These are phyloP conservation scores for Amesomyces nigricolor DNA, from an alignment of 2,329 filamentous ascomycete genomes.

Conservation along the genomic window DNA sequence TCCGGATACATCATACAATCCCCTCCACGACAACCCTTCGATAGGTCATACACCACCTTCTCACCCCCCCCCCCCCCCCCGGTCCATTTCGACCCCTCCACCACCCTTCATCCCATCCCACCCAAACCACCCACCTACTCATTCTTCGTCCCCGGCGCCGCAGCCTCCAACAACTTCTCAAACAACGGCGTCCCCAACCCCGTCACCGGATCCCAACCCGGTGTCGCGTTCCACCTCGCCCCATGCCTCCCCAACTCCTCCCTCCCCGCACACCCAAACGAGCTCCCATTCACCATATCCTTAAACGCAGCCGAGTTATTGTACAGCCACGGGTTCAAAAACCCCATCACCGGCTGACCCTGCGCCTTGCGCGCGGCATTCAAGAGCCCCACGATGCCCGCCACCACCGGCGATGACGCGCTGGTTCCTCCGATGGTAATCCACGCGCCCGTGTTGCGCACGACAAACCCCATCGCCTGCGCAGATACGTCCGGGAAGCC, in stretches of 20 bases:
- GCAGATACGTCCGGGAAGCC: constrained; percentile 48
- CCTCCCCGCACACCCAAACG: constrained; percentile 25
- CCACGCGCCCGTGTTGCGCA: constrained; percentile 26
- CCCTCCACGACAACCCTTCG: no score
- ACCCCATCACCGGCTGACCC: constrained; percentile 36
- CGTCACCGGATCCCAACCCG: constrained; percentile 32
- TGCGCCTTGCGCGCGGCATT: constrained; percentile 38
- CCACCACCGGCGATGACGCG: constrained; percentile 38
- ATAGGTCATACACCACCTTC: no score
- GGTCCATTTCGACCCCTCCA: no score
- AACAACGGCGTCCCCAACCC: constrained; percentile 21
- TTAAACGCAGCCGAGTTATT: constrained; percentile 25
- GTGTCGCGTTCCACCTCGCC: constrained; percentile 30
- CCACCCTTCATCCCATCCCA: no score
- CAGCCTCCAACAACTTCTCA: constrained; percentile 7
- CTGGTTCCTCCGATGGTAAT: constrained; percentile 29
- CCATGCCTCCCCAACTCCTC: constrained; percentile 1
- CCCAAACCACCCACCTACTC: not conserved
- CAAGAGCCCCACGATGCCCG: constrained; percentile 38
- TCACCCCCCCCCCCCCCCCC: no score
- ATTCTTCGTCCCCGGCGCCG: constrained; percentile 8
- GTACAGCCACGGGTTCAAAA: constrained; percentile 41
- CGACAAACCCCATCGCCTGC: constrained; percentile 40
- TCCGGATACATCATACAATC: no score
- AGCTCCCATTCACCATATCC: constrained; percentile 27